Evolutionary conservation across 306 rosid species (phyloP).

Genomic region (Nissolia schottii): DNA sequence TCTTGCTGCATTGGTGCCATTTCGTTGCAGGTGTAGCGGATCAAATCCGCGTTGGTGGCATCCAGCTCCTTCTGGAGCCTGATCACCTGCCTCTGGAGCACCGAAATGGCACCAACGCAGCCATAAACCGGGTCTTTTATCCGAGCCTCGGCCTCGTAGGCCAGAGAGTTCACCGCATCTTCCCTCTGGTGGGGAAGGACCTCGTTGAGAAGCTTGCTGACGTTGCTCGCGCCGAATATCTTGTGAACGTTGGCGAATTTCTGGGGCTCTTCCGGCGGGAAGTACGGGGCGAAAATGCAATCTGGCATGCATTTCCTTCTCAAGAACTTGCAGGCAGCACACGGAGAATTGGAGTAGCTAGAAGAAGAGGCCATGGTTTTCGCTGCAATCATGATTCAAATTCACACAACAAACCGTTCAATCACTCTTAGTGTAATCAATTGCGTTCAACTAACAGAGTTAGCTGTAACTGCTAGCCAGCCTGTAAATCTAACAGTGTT

Average conservation of each 20-base stretch:
- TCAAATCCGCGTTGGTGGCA: conserved; percentile 71
- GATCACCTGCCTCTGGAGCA: conserved; percentile 79
- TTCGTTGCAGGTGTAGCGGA: conserved; percentile 53
- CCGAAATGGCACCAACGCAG: conserved; percentile 81
- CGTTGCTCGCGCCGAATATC: conserved; percentile 92
- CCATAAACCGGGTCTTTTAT: conserved; percentile 87
- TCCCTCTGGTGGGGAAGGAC: conserved; percentile 80
- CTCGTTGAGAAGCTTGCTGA: conserved; percentile 75
- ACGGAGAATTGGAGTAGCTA: conserved; percentile 37
- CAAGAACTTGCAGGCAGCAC: conserved; percentile 38
- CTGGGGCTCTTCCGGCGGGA: conserved; percentile 37
- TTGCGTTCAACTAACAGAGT: too few species aligned
- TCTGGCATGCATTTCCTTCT: conserved; percentile 42
- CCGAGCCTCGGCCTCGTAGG: conserved; percentile 88
- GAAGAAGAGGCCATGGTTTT: conserved; percentile 32
- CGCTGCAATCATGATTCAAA: conserved; percentile 2
- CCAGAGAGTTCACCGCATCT: conserved; percentile 88
- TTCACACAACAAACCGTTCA: conserved; percentile 23
- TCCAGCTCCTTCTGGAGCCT: conserved; percentile 88
- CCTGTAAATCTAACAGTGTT: too few species aligned
- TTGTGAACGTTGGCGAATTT: conserved; percentile 54
- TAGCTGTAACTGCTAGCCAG: too few species aligned
- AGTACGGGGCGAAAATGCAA: conserved; percentile 36
- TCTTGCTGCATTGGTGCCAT: conserved; percentile 27
- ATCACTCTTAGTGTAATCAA: too few species aligned